Conservation (phyloP, 495 filamentous ascomycete species). For the Neurospora sp. region DNA sequence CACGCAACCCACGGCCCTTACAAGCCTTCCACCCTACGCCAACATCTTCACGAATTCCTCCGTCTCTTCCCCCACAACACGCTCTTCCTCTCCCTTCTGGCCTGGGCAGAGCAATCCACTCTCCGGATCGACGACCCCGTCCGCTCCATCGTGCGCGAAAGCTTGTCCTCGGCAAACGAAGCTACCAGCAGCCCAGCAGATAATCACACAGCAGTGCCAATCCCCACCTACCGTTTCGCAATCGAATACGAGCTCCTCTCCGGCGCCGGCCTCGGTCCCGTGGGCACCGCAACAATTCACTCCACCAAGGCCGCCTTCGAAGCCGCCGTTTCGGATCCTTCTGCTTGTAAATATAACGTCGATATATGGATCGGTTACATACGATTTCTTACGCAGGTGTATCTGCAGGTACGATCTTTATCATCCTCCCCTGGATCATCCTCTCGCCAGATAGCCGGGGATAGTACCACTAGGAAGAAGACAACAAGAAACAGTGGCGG, state of each 20-base stretch:
- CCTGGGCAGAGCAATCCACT: conserved; percentile 54
- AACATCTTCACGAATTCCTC: conserved; percentile 48
- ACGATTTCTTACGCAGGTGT: conserved; percentile 32
- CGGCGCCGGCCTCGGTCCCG: background rate
- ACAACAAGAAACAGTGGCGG: too few species aligned
- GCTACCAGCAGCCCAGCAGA: conserved; percentile 15
- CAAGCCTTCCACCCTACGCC: conserved; percentile 53
- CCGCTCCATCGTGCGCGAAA: conserved; percentile 42
- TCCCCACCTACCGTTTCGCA: conserved; percentile 53
- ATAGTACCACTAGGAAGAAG: too few species aligned
- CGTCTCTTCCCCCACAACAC: conserved; percentile 64
- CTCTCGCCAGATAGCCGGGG: too few species aligned
- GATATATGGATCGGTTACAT: conserved; percentile 61
- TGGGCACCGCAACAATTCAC: conserved; percentile 40
- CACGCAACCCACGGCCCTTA: conserved; percentile 52
- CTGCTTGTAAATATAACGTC: conserved; percentile 27
- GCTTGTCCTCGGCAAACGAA: conserved; percentile 30
- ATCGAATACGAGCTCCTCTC: conserved; percentile 52
- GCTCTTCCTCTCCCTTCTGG: conserved; percentile 60
- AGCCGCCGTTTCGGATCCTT: conserved; percentile 41
- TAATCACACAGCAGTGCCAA: background rate
- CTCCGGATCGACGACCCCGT: conserved; percentile 65
- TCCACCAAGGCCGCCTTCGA: conserved; percentile 63
- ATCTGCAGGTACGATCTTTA: background rate
- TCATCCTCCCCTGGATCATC: background rate